Evolutionary conservation across 83 land plant species (phyloP).

Genomic region (Thuja plicata): DNA sequence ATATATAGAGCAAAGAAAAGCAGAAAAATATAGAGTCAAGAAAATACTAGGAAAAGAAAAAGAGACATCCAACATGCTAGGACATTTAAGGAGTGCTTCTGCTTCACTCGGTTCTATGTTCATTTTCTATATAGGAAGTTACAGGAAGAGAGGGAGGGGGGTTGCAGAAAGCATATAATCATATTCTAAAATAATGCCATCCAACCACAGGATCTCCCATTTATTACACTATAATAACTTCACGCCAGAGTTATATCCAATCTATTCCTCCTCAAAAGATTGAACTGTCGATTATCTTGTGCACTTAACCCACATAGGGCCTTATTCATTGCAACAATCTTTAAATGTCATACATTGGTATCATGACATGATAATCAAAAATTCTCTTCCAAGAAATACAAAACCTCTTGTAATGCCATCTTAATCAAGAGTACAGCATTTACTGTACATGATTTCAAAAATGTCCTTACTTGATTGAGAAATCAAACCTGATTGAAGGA

Average conservation of each 20-base stretch:
- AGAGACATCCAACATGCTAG: too few species aligned
- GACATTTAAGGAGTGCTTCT: too few species aligned
- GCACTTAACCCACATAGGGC: background rate
- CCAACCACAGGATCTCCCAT: background rate
- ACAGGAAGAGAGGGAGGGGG: too few species aligned
- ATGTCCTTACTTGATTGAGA: background rate
- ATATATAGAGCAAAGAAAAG: too few species aligned
- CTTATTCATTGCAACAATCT: background rate
- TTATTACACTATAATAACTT: background rate
- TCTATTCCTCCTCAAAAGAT: background rate
- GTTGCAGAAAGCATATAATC: background rate
- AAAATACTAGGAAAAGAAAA: too few species aligned
- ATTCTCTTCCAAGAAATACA: background rate
- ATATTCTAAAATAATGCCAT: background rate
- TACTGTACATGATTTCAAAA: background rate
- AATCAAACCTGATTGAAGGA: constrained; percentile 83
- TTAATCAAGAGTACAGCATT: background rate
- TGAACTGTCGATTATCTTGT: background rate
- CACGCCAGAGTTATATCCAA: background rate
- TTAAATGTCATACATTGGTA: background rate
- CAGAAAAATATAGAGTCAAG: too few species aligned
- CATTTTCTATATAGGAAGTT: too few species aligned
- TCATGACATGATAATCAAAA: background rate
- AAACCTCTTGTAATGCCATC: background rate
- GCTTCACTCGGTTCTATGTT: too few species aligned